Conservation (phyloP, 768 basidiomycete species). For the Lactarius vividus region DNA sequence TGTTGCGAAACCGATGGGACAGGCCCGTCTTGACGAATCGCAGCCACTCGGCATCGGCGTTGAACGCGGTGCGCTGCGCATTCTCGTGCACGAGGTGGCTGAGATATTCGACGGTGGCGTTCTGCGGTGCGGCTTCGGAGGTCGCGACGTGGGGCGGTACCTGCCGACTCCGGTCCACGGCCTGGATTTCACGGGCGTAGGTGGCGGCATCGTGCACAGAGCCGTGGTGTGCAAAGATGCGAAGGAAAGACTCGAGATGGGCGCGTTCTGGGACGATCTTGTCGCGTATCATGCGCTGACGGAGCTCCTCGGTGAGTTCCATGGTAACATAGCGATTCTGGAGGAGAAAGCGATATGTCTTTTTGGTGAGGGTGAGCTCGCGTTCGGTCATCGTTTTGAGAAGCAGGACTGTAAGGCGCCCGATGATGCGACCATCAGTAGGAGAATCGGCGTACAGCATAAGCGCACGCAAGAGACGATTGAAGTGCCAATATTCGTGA, state of each 20-base stretch:
- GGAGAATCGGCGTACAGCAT: constrained; percentile 5
- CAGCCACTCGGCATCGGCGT: constrained; percentile 16
- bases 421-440: constrained; percentile 13
- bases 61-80: not conserved
- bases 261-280: constrained; percentile 39
- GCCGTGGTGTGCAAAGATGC: constrained; percentile 46
- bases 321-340: constrained; percentile 49
- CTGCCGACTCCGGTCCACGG: constrained; percentile 25
- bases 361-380: constrained; percentile 12
- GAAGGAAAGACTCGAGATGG: constrained; percentile 50
- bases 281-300: constrained; percentile 41
- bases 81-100: constrained; percentile 19
- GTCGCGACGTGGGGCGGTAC: not conserved
- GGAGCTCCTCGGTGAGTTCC: constrained; percentile 49
- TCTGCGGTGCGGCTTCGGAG: not conserved
- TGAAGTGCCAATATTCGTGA: constrained; percentile 30
- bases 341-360: constrained; percentile 19
- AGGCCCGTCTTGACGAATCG: constrained; percentile 1
- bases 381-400: constrained; percentile 24
- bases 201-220: constrained; percentile 41
- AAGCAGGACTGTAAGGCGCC: constrained; percentile 16
- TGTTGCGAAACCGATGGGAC: constrained; percentile 12
- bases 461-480: constrained; percentile 27
- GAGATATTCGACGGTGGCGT: constrained; percentile 16
- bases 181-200: constrained; percentile 43